Evolutionary conservation across 75 land plant genomes (phyloP), one percentile per base, ranked within the genome.

Genomic region (Cupressus sempervirens): DNA sequence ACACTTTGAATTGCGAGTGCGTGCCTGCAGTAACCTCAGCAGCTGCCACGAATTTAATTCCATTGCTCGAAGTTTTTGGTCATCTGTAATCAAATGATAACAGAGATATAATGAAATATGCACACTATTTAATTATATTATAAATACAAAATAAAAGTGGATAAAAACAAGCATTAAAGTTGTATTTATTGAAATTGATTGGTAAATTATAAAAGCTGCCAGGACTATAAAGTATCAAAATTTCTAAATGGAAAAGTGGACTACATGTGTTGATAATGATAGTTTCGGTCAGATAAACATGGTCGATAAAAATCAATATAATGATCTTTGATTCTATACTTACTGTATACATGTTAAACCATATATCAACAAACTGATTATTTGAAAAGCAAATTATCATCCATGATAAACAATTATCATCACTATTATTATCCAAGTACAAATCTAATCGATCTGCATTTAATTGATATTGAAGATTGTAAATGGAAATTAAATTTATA

Each of bases 41-140:
- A 97, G 86, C 84, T 97, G 99, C 97, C 96, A 97, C 2, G 97
- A 88, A 89, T 95, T 97, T 86, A 97, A 84, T 84, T 97, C 92
- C 81, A 95, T 74, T 43, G 94, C 93, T 81, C 97, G 86, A 56
- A 97, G 89, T 76, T 86, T 88, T 86, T 94, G 91, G n/a, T 91
- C 91, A 86, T 92, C 99, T 97, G 94, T 38, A 53, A 62, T 80
- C 48, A 81, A 83, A 84, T 76, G 56, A 73, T 23, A 74, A 75
- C n/a, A 50, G 8, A 16, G 82, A 52, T 46, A 43, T 34, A 68
- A 48, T 29, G 15, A 76, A 75, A 84, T 50, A 26, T 32, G 73
- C 29, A 26, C 7, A 53, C 53, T 6, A 26, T 6, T 72, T 84
- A 62, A 20, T 38, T 38, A 7, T 62, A 40, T 83, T 81, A 26